phyloP scores from a whole-genome alignment of 2,329 filamentous ascomycete genomes.

The Alternaria panax region DNA sequence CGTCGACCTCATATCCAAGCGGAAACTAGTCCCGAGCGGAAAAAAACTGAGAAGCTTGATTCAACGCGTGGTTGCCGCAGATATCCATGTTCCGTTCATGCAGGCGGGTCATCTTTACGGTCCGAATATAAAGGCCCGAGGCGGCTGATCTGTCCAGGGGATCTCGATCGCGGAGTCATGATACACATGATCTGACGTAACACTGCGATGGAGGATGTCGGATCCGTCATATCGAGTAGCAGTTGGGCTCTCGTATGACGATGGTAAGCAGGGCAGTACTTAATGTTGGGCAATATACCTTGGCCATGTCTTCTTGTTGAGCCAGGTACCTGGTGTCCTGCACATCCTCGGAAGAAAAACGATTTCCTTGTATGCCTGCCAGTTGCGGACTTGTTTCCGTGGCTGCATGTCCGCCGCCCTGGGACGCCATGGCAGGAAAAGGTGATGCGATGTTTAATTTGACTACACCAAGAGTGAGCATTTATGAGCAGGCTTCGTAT shows the following conservation, averaged over 20 bases:
- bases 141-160: not conserved
- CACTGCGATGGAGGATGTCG: conserved; percentile 4
- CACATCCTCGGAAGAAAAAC: not conserved
- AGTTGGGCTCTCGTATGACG: not conserved
- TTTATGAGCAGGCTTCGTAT: not conserved
- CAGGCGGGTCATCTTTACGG: not conserved
- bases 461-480: not conserved
- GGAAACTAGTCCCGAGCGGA: not conserved
- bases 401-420: no score
- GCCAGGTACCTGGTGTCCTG: not conserved
- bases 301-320: not conserved
- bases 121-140: conserved; percentile 1
- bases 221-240: not conserved
- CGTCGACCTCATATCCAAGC: not conserved
- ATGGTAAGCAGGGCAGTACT: not conserved
- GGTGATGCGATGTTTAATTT: not conserved
- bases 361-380: not conserved
- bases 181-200: not conserved
- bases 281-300: not conserved
- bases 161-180: not conserved
- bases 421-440: no score
- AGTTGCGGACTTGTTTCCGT: not conserved
- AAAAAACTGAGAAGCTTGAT: conserved; percentile 1
- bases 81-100: conserved; percentile 3
- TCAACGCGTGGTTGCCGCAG: not conserved